These are phyloP conservation scores for Citeromyces nyonsensis DNA, from an alignment of 805 yeast genomes.

Conservation along the genomic window DNA sequence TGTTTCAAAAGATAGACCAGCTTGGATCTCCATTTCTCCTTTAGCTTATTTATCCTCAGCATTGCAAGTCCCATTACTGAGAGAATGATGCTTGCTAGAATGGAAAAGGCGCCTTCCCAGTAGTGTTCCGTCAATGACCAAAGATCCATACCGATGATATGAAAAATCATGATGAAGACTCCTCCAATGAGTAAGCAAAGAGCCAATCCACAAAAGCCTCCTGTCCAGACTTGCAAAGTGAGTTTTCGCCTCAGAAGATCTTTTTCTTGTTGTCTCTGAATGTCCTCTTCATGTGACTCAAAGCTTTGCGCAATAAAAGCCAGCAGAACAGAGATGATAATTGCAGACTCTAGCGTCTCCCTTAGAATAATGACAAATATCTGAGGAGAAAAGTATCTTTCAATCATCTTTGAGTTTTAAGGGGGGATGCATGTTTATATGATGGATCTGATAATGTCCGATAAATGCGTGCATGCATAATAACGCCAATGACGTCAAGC, in stretches of 20 bases:
- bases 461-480: too few species aligned
- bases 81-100: conserved; percentile 25
- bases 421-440: neutral
- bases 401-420: conserved; percentile 1
- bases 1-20: conserved; percentile 10
- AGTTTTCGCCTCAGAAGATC: conserved; percentile 6
- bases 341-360: conserved; percentile 30
- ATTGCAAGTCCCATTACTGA: conserved; percentile 29
- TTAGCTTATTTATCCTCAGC: conserved; percentile 25
- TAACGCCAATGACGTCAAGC: too few species aligned
- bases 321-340: conserved; percentile 28
- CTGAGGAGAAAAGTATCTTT: conserved; percentile 24
- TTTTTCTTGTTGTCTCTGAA: neutral
- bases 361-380: conserved; percentile 27
- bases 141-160: conserved; percentile 23
- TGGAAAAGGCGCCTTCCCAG: conserved; percentile 30
- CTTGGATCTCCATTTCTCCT: conserved; percentile 25
- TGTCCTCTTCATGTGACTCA: neutral
- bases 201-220: conserved; percentile 22
- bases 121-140: conserved; percentile 30
- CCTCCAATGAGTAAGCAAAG: conserved; percentile 23
- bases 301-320: conserved; percentile 23
- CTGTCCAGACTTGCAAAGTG: conserved; percentile 24
- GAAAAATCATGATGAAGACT: conserved; percentile 20
- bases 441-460: too few species aligned